Base-by-base conservation (phyloP, 177 flowering plant species). In the Vitis hybrid region DNA sequence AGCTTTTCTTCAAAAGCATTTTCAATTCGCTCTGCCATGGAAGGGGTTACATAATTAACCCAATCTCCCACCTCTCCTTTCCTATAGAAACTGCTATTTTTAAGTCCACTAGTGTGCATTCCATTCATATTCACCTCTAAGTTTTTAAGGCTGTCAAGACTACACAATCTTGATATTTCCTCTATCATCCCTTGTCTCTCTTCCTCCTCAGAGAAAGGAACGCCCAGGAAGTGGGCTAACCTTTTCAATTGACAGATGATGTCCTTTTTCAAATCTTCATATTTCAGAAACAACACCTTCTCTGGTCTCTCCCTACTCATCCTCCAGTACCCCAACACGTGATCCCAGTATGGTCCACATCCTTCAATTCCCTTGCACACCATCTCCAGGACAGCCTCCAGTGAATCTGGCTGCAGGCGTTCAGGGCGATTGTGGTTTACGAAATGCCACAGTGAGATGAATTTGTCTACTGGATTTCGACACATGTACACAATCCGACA, bases 31-130 rank as follows among this genome's bases (percentile, higher is more conserved):
- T 75, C 66, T 8, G 54, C 69, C 82, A 79, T 77, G 40, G 55
- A 49, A 26, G 74, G 74, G 18, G 68, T 72, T 0, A 82, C 18
- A 69, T 74, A 19, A 48, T 82, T 79, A 9, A 66, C 67, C 79
- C 78, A 77, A 45, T 79, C 85, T 9, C 85, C 81, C 49, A 79
- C 79, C 57, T 70, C 68, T 55, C 79, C 83, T 72, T 75, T 77
- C 77, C 85, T 79, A 52, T 5, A 5, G 45, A 34, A 0, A 6
- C 45, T 34, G 45, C 8, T 34, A 34, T 34, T 34, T 34, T 34
- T 80, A 82, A 66, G 73, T 62, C 26, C 60, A 26, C 55, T 65
- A 69, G 55, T 74, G 71, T 69, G 66, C 66, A 10, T 70, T 55
- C 13, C 12, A 77, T 74, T 11, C 72, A 61, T 21, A 56, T 75